Evolutionary conservation across 1,284 basidiomycete genomes (phyloP), one percentile per base, ranked within the genome.

Genomic region (Ganoderma boninense): DNA sequence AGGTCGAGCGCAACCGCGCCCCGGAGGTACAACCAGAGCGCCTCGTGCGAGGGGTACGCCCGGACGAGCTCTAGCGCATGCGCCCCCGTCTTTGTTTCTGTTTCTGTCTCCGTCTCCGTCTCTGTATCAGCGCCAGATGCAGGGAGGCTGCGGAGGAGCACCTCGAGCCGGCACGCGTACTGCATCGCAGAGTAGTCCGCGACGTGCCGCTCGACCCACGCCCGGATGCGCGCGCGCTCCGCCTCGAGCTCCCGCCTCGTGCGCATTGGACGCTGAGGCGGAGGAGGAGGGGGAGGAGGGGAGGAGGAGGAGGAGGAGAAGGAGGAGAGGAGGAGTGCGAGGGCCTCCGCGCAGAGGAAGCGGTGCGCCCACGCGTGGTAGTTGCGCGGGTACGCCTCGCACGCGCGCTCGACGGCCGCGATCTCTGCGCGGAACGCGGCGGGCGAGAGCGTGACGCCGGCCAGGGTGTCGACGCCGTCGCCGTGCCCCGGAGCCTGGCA

Each of bases 291-390:
- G 72, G 42, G 43, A 73, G 35, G n/a, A 38, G 70, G 49, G 26
- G 40, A 14, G 26, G 68, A 32, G 16, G 8, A 16, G 29, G 35
- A 43, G 57, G 70, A 68, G 63, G 64, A 69, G 26, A 70, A 3
- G 35, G 3, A 7, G 35, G 35, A 3, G 35, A 35, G 35, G 35
- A 35, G 4, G 35, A 4, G 35, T 3, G 7, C 32, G 14, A 80
- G 70, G 7, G 74, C 70, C 42, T 77, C 81, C 62, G 87, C 76
- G 68, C 89, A 82, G 54, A 84, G 84, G 64, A 82, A 82, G 74
- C 89, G 87, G 75, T 92, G 88, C 4, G 81, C 78, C 91, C 91
- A 92, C 13, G 89, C 90, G 76, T 90, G 87, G 75, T 92, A 92
- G 74, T 92, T 92, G 38, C 91, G 85, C 11, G 89, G 87, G 76